Evolutionary conservation across 805 yeast genomes (phyloP).

Genomic region (Saturnispora saitoi): DNA sequence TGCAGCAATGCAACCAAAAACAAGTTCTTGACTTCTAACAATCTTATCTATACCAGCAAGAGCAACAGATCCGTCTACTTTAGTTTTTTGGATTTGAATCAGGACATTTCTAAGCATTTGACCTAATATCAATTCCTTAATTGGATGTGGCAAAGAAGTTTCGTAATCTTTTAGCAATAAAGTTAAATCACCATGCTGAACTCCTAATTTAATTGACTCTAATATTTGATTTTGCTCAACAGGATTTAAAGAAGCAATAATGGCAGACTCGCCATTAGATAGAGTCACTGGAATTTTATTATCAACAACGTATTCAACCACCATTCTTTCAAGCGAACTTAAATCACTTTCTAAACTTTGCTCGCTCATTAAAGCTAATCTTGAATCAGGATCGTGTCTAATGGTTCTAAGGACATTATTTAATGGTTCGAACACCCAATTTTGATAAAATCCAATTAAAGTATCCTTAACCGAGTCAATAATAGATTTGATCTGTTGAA

Average conservation of each 20-base stretch:
- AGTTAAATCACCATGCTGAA: slow-evolving; percentile 70
- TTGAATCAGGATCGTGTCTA: slow-evolving; percentile 70
- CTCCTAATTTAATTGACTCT: slow-evolving; percentile 35
- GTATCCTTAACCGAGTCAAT: slow-evolving; percentile 62
- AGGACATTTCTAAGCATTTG: slow-evolving; percentile 66
- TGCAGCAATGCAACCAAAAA: slow-evolving; percentile 87
- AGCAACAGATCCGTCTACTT: slow-evolving; percentile 90
- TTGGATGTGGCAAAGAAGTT: slow-evolving; percentile 58
- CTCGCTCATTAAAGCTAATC: slow-evolving; percentile 70
- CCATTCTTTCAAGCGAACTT: slow-evolving; percentile 81
- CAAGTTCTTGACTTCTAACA: slow-evolving; percentile 83
- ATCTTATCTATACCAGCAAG: slow-evolving; percentile 84
- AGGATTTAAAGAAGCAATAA: background rate
- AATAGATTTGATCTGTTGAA: slow-evolving; percentile 28
- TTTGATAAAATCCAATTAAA: slow-evolving; percentile 52
- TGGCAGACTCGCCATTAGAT: background rate
- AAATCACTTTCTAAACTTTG: slow-evolving; percentile 73
- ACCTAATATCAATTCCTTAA: slow-evolving; percentile 56
- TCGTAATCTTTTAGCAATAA: slow-evolving; percentile 78
- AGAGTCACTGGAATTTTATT: slow-evolving; percentile 14
- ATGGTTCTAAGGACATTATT: slow-evolving; percentile 66
- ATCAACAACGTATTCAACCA: slow-evolving; percentile 54
- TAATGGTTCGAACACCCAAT: slow-evolving; percentile 80
- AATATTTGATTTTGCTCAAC: slow-evolving; percentile 6
- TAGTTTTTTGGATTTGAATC: slow-evolving; percentile 92